Evolutionary conservation across 352 stramenopile genomes (phyloP).

Genomic region (Pythium myriotylum): DNA sequence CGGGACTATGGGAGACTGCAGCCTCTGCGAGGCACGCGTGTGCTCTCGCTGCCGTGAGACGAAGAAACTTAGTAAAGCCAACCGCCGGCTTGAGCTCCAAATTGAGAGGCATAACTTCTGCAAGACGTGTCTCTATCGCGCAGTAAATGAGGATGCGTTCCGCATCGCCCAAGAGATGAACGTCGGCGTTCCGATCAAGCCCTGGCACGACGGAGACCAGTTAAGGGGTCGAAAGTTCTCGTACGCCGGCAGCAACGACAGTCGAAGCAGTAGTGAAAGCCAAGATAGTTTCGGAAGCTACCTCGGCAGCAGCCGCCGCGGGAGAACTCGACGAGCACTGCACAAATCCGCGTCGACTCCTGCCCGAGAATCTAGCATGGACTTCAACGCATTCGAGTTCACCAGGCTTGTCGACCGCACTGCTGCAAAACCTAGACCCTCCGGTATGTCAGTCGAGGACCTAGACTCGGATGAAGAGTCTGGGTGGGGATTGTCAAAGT

Average conservation of each 20-base stretch:
- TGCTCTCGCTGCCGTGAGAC: slow-evolving; percentile 19
- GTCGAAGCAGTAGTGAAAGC: not conserved
- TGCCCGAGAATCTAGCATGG: no score
- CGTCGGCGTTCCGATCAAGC: slow-evolving; percentile 15
- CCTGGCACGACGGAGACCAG: slow-evolving; percentile 2
- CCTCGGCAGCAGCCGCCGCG: not conserved
- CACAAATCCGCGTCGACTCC: not conserved
- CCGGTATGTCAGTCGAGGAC: no score
- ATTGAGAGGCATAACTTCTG: slow-evolving; percentile 14
- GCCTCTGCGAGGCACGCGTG: slow-evolving; percentile 12
- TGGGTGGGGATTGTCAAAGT: no score
- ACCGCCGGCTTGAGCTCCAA: slow-evolving; percentile 12
- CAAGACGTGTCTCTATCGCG: slow-evolving; percentile 18
- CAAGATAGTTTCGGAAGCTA: no score
- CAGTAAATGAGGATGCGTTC: slow-evolving; percentile 18
- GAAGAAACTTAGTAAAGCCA: slow-evolving; percentile 18
- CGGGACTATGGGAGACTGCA: slow-evolving; percentile 5
- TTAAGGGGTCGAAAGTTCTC: slow-evolving; percentile 4
- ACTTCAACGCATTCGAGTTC: no score
- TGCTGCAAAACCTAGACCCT: no score
- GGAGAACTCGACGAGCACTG: not conserved
- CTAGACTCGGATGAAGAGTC: no score
- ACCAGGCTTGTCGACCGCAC: no score
- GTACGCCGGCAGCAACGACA: not conserved
- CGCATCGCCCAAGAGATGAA: slow-evolving; percentile 18